Conservation (phyloP, 2,329 filamentous ascomycete genomes). For the Fonsecaea pedrosoi region DNA sequence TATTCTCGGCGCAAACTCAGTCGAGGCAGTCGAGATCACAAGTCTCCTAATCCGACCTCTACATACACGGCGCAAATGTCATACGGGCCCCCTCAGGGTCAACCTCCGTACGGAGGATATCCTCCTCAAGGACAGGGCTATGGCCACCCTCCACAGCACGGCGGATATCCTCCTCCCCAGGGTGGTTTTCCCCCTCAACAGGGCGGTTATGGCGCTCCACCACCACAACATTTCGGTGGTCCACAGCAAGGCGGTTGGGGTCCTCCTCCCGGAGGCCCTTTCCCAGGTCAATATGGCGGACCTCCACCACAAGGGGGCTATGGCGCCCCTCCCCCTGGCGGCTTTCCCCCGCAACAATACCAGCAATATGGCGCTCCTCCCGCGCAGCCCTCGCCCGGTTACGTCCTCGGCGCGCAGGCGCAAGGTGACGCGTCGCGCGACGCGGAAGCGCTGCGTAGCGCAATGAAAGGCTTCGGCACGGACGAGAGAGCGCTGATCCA, state of each 20-base stretch:
- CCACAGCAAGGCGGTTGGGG: conserved; percentile 28
- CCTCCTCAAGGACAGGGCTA: conserved; percentile 38
- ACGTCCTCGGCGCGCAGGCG: conserved; percentile 69
- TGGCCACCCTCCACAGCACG: conserved; percentile 25
- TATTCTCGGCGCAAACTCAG: background rate
- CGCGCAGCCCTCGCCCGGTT: conserved; percentile 74
- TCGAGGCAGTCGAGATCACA: conserved; percentile 3
- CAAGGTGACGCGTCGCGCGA: conserved; percentile 70
- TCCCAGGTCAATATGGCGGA: conserved; percentile 41
- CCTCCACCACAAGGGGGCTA: conserved; percentile 38
- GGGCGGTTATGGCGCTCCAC: conserved; percentile 22
- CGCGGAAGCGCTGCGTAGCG: conserved; percentile 73
- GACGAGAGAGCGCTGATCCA: conserved; percentile 79
- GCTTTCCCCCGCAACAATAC: conserved; percentile 40
- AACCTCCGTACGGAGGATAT: conserved; percentile 40
- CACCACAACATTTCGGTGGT: conserved; percentile 10
- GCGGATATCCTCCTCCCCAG: conserved; percentile 37
- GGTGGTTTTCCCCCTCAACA: conserved; percentile 34
- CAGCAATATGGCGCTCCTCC: conserved; percentile 56
- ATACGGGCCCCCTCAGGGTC: conserved; percentile 34
- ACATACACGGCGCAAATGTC: conserved; percentile 27
- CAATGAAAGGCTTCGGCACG: conserved; percentile 94
- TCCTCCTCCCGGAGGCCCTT: conserved; percentile 38
- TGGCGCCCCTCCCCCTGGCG: conserved; percentile 44
- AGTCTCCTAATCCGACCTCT: background rate